Evolutionary conservation across 257 asterid species (phyloP), one percentile per base, ranked within the genome.

Genomic region (Ilex aquifolium): DNA sequence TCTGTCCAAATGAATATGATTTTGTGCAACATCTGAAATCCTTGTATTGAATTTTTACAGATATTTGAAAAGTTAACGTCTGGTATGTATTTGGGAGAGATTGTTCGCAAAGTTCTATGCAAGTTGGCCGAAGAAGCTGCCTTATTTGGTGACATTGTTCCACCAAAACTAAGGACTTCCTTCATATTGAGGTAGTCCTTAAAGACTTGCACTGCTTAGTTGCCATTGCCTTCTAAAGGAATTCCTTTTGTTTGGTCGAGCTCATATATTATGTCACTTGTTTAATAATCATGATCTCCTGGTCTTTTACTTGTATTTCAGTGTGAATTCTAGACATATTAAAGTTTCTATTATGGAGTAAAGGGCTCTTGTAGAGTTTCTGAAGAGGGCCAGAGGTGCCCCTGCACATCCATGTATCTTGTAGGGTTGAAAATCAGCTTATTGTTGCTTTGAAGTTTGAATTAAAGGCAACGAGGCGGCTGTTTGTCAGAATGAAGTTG

Each of bases 81-180:
- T 29, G 97, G 97, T 67, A 85, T 90, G 97, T 90, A 90, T 77
- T 77, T 90, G 92, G 97, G 95, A 59, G 97, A 90, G 76, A 80
- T 90, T 48, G 64, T 90, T 65, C 88, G 95, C 31, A 72, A 87
- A 78, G 88, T 90, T 61, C 72, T 90, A 46, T 85, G 80, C 14
- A 83, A 63, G 72, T n/a, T 90, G 87, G 88, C 95, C 44, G 87
- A 78, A 31, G 97, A 90, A 79, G 86, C 97, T 48, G 79, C 78
- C 65, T 76, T 90, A 65, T 90, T 90, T 42, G 95, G 97, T 27
- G 88, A 85, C 46, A 92, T 76, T 62, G 95, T 90, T 66, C 97
- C 97, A 2, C 71, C 80, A 27, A 90, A 85, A 63, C 89, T 90
- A 42, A 80, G 65, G 71, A 72, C 42, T 62, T 82, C 90, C 32